Base-by-base conservation (phyloP, 169 alveolate genomes). In the Cryptosporidium felis region DNA sequence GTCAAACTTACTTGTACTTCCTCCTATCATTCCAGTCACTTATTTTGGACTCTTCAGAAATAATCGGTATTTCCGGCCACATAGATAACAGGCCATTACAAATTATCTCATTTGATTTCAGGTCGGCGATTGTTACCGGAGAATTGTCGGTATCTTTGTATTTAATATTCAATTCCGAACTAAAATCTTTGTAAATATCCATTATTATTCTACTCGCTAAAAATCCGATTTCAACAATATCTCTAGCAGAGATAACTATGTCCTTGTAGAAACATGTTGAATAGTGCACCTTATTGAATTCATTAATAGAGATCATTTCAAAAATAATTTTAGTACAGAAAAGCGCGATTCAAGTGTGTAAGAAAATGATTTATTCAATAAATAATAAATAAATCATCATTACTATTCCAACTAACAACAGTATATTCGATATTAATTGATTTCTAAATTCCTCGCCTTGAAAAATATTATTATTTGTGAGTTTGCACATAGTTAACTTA, bases 51-150 rank as follows among this genome's bases (percentile, higher is more conserved):
- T 88, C 91, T 59, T 88, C 91, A 36, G 88, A 58, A 60, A 88
- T 46, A 14, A 88, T 42, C 28, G 91, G 91, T 46, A 88, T 80
- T 80, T 46, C 21, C 3, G 88, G 89, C 79, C 80, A 88, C 21
- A 42, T 36, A 5, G 58, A 67, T n/a, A 18, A 44, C 12, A 88
- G 88, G 9, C 80, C 82, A 12, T 44, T 34, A 40, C 80, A 47
- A 44, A 88, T 88, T 42, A 80, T 26, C 44, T 80, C 56, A 45
- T 61, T 51, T 23, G 89, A 38, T 8, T 32, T 89, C 49, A 62
- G 38, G 56, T 89, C 88, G 5, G 92, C 90, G 1, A 36, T 4
- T n/a, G 85, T 74, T 9, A 74, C 65, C 14, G 85, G 85, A 18
- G 85, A 74, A 36, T 74, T 74, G 36, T 74, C 85, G 3, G 28